These are phyloP conservation scores for Sonneratia caseolaris DNA, from an alignment of 345 rosid species.

Conservation along the genomic window DNA sequence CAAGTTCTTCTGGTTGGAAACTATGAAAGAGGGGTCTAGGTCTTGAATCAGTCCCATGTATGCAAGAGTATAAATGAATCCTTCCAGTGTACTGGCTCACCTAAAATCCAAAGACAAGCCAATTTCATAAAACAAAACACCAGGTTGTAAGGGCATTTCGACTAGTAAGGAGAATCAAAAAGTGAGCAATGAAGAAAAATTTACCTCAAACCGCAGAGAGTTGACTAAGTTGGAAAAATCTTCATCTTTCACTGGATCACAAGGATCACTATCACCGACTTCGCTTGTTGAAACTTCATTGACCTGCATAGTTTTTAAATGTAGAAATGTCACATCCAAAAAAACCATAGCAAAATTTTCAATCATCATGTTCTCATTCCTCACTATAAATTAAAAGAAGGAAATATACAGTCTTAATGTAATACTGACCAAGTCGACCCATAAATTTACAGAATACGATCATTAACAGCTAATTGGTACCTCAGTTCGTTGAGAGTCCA, in stretches of 20 bases:
- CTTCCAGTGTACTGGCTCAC: slow-evolving; percentile 88
- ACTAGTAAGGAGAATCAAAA: not conserved
- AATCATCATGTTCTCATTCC: not conserved
- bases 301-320: slow-evolving; percentile 30
- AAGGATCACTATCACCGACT: slow-evolving; percentile 15
- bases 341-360: not conserved
- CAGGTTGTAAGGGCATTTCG: not conserved
- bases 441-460: not conserved
- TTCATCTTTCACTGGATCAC: slow-evolving; percentile 26
- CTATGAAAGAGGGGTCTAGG: slow-evolving; percentile 70
- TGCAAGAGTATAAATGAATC: slow-evolving; percentile 78
- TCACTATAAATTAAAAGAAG: not conserved
- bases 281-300: slow-evolving; percentile 8
- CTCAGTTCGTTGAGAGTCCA: slow-evolving; percentile 58
- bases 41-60: slow-evolving; percentile 56
- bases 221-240: slow-evolving; percentile 23
- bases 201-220: slow-evolving; percentile 80
- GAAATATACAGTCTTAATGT: not conserved
- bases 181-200: not conserved
- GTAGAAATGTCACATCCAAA: not conserved
- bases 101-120: slow-evolving; percentile 29
- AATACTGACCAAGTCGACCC: not conserved
- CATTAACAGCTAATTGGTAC: slow-evolving; percentile 20
- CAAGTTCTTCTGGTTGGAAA: slow-evolving; percentile 77
- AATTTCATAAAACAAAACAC: not conserved